Evolutionary conservation across 306 rosid genomes (phyloP).

Genomic region (Vigna radiata): DNA sequence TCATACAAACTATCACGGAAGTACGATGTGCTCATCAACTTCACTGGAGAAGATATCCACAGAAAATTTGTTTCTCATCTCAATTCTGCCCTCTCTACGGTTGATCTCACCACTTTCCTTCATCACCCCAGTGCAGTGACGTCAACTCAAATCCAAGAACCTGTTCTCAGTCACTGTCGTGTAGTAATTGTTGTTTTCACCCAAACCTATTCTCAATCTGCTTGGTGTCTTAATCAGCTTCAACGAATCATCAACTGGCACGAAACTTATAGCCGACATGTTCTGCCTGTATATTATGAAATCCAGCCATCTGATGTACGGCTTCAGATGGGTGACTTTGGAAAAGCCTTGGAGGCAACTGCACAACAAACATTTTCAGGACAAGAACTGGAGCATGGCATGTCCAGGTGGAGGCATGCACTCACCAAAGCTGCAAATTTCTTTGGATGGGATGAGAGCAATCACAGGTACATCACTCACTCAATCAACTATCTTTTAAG

Average conservation of each 20-base stretch:
- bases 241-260: no score
- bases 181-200: not conserved
- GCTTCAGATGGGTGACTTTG: not conserved
- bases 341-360: not conserved
- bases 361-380: not conserved
- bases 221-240: no score
- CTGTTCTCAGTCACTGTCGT: no score
- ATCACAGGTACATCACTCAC: not conserved
- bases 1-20: no score
- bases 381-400: not conserved
- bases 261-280: not conserved
- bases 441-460: not conserved
- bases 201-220: not conserved
- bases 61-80: no score
- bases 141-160: not conserved
- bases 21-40: no score
- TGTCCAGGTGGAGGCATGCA: not conserved
- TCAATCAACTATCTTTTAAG: no score
- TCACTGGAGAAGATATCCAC: no score
- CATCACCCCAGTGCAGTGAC: no score
- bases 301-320: not conserved
- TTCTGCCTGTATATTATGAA: not conserved
- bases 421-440: not conserved
- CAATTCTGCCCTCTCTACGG: no score
- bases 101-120: no score